Evolutionary conservation across 2,329 filamentous ascomycete species (phyloP).

Genomic region (Dryadomyces quercivorus): DNA sequence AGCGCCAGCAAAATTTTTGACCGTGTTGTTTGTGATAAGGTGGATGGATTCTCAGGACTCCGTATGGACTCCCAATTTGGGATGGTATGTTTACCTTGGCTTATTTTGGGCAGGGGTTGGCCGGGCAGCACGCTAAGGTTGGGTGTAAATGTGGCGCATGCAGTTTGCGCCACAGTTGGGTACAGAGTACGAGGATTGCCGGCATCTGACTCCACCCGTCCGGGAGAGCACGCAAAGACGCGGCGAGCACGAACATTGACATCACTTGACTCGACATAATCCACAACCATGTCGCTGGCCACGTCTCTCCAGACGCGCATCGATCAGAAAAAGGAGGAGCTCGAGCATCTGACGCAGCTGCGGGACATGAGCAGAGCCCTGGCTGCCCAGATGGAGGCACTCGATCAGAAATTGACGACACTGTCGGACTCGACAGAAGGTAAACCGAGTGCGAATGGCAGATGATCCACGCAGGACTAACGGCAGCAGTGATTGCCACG

Average conservation of each 20-base stretch:
- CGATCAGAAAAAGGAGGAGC: slow-evolving; percentile 73
- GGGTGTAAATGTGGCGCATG: slow-evolving; percentile 7
- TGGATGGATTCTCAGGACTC: not conserved
- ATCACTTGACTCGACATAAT: slow-evolving; percentile 47
- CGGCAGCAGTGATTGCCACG: slow-evolving; percentile 57
- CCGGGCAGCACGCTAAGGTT: slow-evolving; percentile 9
- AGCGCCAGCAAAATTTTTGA: not conserved
- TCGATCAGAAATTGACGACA: slow-evolving; percentile 67
- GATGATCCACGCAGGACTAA: not conserved
- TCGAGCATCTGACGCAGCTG: slow-evolving; percentile 66
- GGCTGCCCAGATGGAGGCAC: slow-evolving; percentile 68
- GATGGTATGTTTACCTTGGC: slow-evolving; percentile 9
- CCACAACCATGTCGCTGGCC: slow-evolving; percentile 31
- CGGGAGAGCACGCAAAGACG: not conserved
- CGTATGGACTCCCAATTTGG: slow-evolving; percentile 6
- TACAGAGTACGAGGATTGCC: not conserved
- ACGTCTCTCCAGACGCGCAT: slow-evolving; percentile 69
- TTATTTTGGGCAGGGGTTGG: slow-evolving; percentile 10
- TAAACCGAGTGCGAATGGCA: slow-evolving; percentile 16
- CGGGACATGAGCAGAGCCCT: slow-evolving; percentile 68
- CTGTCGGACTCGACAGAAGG: slow-evolving; percentile 74
- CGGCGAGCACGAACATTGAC: too few relatives aligned
- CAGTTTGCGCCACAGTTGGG: slow-evolving; percentile 7
- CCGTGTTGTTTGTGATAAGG: not conserved
- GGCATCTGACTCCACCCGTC: too few relatives aligned